Evolutionary conservation across 495 filamentous ascomycete species (phyloP).

Genomic region (Aspergillus cristatus): DNA sequence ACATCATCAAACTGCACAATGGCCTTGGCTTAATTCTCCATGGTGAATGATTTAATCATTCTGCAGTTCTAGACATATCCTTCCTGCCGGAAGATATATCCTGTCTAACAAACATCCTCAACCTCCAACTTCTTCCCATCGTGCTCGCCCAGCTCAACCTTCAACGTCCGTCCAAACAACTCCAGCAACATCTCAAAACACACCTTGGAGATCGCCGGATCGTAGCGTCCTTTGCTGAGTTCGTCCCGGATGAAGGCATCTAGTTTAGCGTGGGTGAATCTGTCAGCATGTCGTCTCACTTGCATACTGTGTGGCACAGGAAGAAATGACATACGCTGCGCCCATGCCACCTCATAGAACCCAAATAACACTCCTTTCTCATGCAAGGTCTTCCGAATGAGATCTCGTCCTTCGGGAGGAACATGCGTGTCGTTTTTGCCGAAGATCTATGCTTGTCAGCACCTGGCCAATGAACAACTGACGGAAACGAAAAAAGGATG

Average conservation of each 20-base stretch:
- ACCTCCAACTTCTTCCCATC: slow-evolving; percentile 39
- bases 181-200: slow-evolving; percentile 90
- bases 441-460: slow-evolving; percentile 48
- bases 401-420: slow-evolving; percentile 71
- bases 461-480: no score
- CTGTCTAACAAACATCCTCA: slow-evolving; percentile 48
- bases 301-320: not conserved
- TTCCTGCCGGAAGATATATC: no score
- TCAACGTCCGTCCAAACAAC: slow-evolving; percentile 70
- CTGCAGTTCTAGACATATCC: no score
- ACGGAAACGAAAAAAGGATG: not conserved
- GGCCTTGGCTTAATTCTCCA: no score
- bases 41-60: no score
- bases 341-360: slow-evolving; percentile 85
- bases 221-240: slow-evolving; percentile 85
- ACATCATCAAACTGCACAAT: no score
- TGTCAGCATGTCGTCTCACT: not conserved
- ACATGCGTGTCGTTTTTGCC: slow-evolving; percentile 89
- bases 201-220: slow-evolving; percentile 75
- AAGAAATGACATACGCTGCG: slow-evolving; percentile 56
- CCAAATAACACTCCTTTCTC: slow-evolving; percentile 65
- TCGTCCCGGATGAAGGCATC: slow-evolving; percentile 96
- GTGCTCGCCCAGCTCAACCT: slow-evolving; percentile 61
- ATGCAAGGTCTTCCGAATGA: slow-evolving; percentile 76
- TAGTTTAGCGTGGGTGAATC: no score